Conservation (phyloP, 768 basidiomycete genomes). For the Tremella fuciformis region DNA sequence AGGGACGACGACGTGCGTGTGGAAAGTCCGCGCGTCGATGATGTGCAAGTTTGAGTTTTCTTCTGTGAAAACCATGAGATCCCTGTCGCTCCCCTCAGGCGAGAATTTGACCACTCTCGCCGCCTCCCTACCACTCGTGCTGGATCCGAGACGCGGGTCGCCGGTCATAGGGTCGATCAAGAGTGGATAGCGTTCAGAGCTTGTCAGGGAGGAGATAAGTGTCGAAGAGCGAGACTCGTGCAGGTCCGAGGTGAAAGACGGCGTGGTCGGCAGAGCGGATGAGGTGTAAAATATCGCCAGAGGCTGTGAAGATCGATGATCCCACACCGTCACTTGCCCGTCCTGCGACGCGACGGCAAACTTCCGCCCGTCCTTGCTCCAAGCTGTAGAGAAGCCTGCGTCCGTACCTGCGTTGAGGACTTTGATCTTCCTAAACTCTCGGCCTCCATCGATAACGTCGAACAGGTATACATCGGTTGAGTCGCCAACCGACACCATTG, state of each 20-base stretch:
- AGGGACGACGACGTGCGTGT: conserved; percentile 52
- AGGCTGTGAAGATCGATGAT: conserved; percentile 49
- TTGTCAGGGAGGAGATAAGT: conserved; percentile 1
- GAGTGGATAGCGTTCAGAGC: conserved; percentile 5
- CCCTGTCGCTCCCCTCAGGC: conserved; percentile 62
- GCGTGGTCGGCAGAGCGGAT: conserved; percentile 1
- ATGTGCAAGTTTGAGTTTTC: conserved; percentile 79
- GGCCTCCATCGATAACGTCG: conserved; percentile 64
- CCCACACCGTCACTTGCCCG: conserved; percentile 51
- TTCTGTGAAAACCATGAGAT: conserved; percentile 88
- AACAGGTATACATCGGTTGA: conserved; percentile 81
- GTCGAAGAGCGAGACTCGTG: conserved; percentile 6
- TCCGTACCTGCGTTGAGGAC: conserved; percentile 57
- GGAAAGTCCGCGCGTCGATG: conserved; percentile 81
- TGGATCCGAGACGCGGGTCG: conserved; percentile 21
- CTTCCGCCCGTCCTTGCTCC: conserved; percentile 50
- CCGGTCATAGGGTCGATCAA: conserved; percentile 40
- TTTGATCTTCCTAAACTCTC: conserved; percentile 62
- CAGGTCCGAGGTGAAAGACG: conserved; percentile 29
- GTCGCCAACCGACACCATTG: conserved; percentile 85
- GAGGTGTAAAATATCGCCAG: conserved; percentile 45
- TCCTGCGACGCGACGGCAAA: conserved; percentile 52
- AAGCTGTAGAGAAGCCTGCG: conserved; percentile 48
- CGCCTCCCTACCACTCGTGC: conserved; percentile 61
- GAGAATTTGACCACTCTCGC: conserved; percentile 83